Conservation (phyloP, 2,329 filamentous ascomycete genomes). For the Ophiocordyceps unilateralis region DNA sequence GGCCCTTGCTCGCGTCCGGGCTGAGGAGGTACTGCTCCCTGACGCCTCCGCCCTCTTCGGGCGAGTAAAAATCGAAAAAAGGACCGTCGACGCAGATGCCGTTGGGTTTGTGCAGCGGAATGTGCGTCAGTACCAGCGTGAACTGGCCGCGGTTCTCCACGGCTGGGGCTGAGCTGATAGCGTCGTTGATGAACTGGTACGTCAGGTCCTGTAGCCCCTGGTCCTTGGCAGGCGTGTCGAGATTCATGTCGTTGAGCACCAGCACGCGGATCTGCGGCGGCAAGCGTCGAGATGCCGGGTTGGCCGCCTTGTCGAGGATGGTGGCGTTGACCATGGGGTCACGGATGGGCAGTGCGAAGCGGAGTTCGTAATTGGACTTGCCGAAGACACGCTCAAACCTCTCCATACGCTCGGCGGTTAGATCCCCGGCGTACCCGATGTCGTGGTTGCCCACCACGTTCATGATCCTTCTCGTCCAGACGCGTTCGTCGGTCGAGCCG, state of each 20-base stretch:
- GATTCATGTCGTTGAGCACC: conserved; percentile 81
- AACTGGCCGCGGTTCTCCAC: conserved; percentile 49
- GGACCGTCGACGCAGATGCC: conserved; percentile 76
- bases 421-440: conserved; percentile 86
- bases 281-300: conserved; percentile 29
- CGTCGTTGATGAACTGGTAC: conserved; percentile 57
- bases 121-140: conserved; percentile 78
- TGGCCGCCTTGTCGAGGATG: conserved; percentile 21
- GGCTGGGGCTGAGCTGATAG: conserved; percentile 44
- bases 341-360: conserved; percentile 42
- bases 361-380: conserved; percentile 76
- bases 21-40: conserved; percentile 87
- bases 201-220: conserved; percentile 54
- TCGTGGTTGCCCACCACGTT: conserved; percentile 94
- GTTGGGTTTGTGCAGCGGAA: conserved; percentile 69
- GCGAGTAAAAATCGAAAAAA: conserved; percentile 60
- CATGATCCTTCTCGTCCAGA: conserved; percentile 64
- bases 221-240: conserved; percentile 65
- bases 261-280: conserved; percentile 62
- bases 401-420: conserved; percentile 55
- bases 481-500: conserved; percentile 22
- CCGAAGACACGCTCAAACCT: conserved; percentile 80
- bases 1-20: conserved; percentile 48
- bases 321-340: conserved; percentile 21
- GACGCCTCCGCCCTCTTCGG: conserved; percentile 51